A percentile compares a stretch with the other conserved stretches of the same genome.
Evolutionary conservation across 495 filamentous ascomycete genomes (phyloP).

Genomic region (Pseudomonodictys pantanalensis): DNA sequence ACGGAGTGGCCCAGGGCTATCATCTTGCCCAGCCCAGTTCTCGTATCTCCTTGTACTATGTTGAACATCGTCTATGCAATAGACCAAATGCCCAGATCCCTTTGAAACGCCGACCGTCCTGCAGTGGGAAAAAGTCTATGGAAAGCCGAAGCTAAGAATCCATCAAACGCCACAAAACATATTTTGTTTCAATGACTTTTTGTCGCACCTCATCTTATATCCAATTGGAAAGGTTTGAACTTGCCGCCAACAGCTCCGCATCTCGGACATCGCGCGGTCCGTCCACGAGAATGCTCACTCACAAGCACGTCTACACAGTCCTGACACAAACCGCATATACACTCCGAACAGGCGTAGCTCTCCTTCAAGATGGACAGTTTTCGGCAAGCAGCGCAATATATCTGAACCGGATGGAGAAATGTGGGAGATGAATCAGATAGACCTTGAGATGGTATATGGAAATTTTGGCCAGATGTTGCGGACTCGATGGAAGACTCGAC

Average conservation of each 20-base stretch:
- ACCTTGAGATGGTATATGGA: constrained; percentile 57
- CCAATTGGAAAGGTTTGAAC: constrained; percentile 66
- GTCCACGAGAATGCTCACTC: constrained; percentile 47
- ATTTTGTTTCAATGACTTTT: neutral
- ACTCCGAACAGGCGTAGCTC: constrained; percentile 89
- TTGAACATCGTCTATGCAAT: too few relatives aligned
- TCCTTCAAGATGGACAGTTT: constrained; percentile 69
- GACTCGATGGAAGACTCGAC: constrained; percentile 70
- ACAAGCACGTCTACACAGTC: constrained; percentile 80
- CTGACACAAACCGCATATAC: constrained; percentile 85
- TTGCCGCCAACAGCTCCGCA: constrained; percentile 65
- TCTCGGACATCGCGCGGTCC: constrained; percentile 60
- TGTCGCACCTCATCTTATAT: constrained; percentile 51
- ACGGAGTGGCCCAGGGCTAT: too few relatives aligned
- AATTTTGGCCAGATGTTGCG: constrained; percentile 57
- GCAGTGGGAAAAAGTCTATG: too few relatives aligned
- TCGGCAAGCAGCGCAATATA: constrained; percentile 83
- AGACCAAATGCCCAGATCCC: too few relatives aligned
- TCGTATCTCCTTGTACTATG: too few relatives aligned
- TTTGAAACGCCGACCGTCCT: too few relatives aligned
- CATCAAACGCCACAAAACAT: neutral
- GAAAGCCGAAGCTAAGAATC: too few relatives aligned
- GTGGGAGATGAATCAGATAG: constrained; percentile 50
- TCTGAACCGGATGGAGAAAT: constrained; percentile 65
- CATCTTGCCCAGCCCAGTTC: too few relatives aligned